Evolutionary conservation across 1,284 basidiomycete genomes (phyloP).

Genomic region (Ceratobasidium sp.): DNA sequence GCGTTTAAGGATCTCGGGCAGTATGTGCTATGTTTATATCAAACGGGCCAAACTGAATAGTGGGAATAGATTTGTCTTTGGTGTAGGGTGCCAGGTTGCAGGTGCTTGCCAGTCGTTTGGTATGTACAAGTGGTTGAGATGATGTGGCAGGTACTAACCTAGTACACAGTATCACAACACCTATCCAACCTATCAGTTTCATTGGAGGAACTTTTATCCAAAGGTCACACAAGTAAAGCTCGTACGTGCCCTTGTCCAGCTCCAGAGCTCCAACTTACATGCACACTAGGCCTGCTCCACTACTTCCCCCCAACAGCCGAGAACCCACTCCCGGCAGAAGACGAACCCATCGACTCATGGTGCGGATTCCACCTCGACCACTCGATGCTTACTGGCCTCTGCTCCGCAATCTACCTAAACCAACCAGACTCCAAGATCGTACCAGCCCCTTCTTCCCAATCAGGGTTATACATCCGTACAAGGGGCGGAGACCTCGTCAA

Average conservation of each 20-base stretch:
- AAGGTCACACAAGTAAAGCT: constrained; percentile 51
- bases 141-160: neutral
- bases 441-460: constrained; percentile 68
- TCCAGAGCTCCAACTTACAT: neutral
- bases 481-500: constrained; percentile 75
- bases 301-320: constrained; percentile 76
- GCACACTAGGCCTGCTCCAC: constrained; percentile 64
- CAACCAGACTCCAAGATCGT: constrained; percentile 58
- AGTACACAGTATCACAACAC: constrained; percentile 63
- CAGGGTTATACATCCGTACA: constrained; percentile 88
- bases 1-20: constrained; percentile 83
- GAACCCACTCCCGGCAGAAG: constrained; percentile 49
- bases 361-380: constrained; percentile 54
- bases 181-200: constrained; percentile 68
- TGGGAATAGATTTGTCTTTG: constrained; percentile 69
- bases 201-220: constrained; percentile 50
- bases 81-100: constrained; percentile 79
- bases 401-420: constrained; percentile 80
- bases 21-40: constrained; percentile 52
- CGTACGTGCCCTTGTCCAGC: constrained; percentile 48
- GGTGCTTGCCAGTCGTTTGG: constrained; percentile 86
- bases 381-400: constrained; percentile 71
- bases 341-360: constrained; percentile 77
- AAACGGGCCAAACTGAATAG: neutral
- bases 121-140: constrained; percentile 47